Conservation (phyloP, 257 asterid genomes). For the Echium plantagineum region DNA sequence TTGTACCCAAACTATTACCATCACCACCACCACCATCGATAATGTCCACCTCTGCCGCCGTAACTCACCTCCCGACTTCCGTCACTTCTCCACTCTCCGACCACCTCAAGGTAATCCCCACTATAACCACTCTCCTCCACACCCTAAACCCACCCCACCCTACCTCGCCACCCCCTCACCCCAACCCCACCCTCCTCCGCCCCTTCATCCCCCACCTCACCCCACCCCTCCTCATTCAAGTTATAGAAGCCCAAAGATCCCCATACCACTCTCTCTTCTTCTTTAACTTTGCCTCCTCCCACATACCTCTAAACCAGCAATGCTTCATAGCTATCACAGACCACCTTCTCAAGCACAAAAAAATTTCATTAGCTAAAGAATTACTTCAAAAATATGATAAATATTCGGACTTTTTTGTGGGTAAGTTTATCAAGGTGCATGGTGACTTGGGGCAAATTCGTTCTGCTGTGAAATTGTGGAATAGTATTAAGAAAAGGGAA, state of each 20-base stretch:
- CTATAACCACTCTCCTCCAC: conserved; percentile 26
- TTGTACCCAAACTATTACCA: no score
- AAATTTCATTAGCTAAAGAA: conserved; percentile 23
- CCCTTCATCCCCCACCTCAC: conserved; percentile 29
- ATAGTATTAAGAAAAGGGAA: conserved; percentile 19
- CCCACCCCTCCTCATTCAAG: conserved; percentile 21
- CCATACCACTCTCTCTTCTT: conserved; percentile 43
- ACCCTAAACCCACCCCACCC: conserved; percentile 25
- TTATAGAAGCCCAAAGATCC: conserved; percentile 19
- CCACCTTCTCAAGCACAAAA: conserved; percentile 26
- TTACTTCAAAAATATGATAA: conserved; percentile 22
- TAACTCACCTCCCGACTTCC: no score
- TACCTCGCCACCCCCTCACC: conserved; percentile 8
- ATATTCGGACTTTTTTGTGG: conserved; percentile 37
- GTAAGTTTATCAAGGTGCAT: conserved; percentile 39
- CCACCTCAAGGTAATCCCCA: conserved; percentile 2
- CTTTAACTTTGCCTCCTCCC: conserved; percentile 39
- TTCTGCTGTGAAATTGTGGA: conserved; percentile 28
- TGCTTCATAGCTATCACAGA: conserved; percentile 40
- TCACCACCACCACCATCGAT: no score
- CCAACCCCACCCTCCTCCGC: conserved; percentile 22
- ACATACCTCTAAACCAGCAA: conserved; percentile 24
- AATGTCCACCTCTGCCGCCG: no score
- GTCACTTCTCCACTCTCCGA: no score
- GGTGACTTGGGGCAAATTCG: conserved; percentile 39